Conservation (phyloP, 768 basidiomycete genomes). For the Udeniomyces megalosporus region DNA sequence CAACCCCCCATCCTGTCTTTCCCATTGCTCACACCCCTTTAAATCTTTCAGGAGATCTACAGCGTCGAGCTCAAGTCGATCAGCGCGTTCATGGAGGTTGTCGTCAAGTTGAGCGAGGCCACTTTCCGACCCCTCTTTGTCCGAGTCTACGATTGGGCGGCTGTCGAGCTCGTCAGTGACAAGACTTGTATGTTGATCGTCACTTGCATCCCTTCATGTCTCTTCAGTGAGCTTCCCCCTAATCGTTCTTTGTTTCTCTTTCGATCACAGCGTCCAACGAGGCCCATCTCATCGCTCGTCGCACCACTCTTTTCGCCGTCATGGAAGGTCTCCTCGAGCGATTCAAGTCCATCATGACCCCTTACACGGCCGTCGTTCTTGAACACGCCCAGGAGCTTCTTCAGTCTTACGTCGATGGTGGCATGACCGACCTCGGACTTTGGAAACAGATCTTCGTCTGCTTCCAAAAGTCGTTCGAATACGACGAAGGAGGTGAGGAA, state of each 20-base stretch:
- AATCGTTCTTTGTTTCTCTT: not conserved
- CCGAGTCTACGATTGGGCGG: conserved; percentile 87
- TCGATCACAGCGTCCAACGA: conserved; percentile 19
- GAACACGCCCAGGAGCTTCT: conserved; percentile 51
- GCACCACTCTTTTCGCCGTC: conserved; percentile 56
- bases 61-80: conserved; percentile 35
- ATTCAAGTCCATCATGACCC: conserved; percentile 88
- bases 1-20: too few relatives aligned
- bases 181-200: conserved; percentile 18
- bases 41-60: conserved; percentile 7
- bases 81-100: conserved; percentile 67
- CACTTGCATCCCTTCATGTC: not conserved
- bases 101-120: conserved; percentile 80
- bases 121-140: conserved; percentile 84
- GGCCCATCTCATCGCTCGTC: conserved; percentile 34
- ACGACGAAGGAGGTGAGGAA: conserved; percentile 69
- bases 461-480: conserved; percentile 50
- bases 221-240: not conserved
- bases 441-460: conserved; percentile 50
- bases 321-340: conserved; percentile 61
- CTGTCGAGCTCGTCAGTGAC: conserved; percentile 35
- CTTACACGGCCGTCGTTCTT: conserved; percentile 69
- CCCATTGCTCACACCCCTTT: not conserved
- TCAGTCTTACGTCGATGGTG: conserved; percentile 34
- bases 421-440: conserved; percentile 33